Evolutionary conservation across 129 eudicot genomes (phyloP).

Genomic region (Oenanthe sinensis): DNA sequence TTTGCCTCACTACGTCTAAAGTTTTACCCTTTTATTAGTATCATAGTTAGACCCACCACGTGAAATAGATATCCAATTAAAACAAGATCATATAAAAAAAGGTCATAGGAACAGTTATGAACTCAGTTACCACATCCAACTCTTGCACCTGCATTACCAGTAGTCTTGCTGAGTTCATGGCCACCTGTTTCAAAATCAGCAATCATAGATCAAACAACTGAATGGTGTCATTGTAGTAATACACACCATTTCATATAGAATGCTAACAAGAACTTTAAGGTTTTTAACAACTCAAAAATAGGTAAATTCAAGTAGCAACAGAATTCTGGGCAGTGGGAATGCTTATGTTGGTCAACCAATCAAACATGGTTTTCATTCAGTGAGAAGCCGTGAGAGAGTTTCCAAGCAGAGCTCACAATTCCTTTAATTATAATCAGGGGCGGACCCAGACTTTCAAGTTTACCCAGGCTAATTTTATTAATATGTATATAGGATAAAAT

Average conservation of each 20-base stretch:
- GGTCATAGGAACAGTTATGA: slow-evolving; percentile 2
- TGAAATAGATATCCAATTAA: neutral
- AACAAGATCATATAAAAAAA: neutral
- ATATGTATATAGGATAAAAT: too few species aligned
- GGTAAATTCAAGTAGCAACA: neutral
- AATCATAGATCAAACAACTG: neutral
- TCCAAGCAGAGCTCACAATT: neutral
- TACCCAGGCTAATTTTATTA: too few species aligned
- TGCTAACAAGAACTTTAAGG: neutral
- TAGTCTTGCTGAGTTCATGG: slow-evolving; percentile 93
- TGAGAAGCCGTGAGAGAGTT: neutral
- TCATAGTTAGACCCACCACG: neutral
- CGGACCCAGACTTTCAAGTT: too few species aligned
- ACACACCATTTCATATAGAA: neutral
- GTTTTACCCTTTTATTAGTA: neutral
- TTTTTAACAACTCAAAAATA: neutral
- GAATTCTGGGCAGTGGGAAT: neutral
- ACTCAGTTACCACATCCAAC: slow-evolving; percentile 79
- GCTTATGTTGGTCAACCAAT: neutral
- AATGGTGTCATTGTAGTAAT: neutral
- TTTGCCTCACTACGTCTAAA: neutral
- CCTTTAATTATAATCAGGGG: neutral
- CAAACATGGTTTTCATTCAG: neutral
- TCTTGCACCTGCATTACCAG: slow-evolving; percentile 98
- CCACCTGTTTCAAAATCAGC: slow-evolving; percentile 51